phyloP scores from a whole-genome alignment of 176 grass and related monocot genomes.

The Triticum dicoccoides region DNA sequence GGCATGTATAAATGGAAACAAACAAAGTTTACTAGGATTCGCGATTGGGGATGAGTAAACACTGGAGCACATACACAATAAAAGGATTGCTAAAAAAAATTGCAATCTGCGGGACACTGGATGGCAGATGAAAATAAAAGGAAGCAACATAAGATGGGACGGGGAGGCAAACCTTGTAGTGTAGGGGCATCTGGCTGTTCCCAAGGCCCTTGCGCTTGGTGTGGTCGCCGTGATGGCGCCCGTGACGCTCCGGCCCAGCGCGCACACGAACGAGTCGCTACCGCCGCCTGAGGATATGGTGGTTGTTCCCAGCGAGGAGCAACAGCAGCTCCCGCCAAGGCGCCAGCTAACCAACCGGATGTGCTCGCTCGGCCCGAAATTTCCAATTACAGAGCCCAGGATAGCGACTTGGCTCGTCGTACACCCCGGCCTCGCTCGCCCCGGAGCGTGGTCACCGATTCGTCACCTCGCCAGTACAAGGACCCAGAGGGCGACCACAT shows the following conservation, averaged over 20 bases:
- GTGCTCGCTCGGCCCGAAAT: slow-evolving; percentile 56
- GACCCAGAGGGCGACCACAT: slow-evolving; percentile 63
- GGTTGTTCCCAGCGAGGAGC: background rate
- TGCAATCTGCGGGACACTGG: too few relatives aligned
- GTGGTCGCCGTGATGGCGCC: background rate
- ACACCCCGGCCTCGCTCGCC: slow-evolving; percentile 43
- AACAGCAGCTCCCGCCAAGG: slow-evolving; percentile 1
- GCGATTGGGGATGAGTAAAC: too few relatives aligned
- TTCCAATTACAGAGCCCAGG: slow-evolving; percentile 43
- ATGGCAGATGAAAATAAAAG: too few relatives aligned
- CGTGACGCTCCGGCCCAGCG: background rate
- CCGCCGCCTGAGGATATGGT: background rate
- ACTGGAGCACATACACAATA: too few relatives aligned
- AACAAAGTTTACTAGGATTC: too few relatives aligned
- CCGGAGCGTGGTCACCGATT: slow-evolving; percentile 61
- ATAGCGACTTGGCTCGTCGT: slow-evolving; percentile 48
- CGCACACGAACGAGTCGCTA: background rate
- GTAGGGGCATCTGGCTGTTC: too few relatives aligned
- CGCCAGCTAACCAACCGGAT: slow-evolving; percentile 45
- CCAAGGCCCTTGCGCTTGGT: too few relatives aligned
- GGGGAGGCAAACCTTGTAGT: too few relatives aligned
- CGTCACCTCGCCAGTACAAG: slow-evolving; percentile 45
- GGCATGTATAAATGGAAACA: too few relatives aligned
- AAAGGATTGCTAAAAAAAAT: too few relatives aligned
- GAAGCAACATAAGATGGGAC: too few relatives aligned